phyloP scores from a whole-genome alignment of 2,329 filamentous ascomycete genomes.

The Aotearoamyces nothofagi region DNA sequence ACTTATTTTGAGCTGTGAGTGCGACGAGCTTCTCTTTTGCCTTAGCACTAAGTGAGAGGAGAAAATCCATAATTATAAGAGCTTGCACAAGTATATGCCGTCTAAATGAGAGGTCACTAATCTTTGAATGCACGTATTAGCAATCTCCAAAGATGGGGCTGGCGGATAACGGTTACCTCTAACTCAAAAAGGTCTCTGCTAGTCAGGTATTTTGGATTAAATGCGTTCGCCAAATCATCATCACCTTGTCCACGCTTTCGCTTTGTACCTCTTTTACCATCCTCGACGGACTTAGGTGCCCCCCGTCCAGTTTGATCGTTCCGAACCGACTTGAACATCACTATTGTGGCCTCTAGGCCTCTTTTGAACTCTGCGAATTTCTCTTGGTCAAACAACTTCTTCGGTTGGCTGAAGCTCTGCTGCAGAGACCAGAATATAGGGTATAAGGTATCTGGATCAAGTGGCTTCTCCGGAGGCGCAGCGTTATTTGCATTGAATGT shows the following conservation, averaged over 20 bases:
- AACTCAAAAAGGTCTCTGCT: constrained; percentile 91
- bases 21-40: constrained; percentile 66
- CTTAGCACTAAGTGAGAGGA: constrained; percentile 74
- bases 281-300: constrained; percentile 39
- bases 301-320: constrained; percentile 28
- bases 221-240: constrained; percentile 53
- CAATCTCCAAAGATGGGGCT: too few relatives aligned
- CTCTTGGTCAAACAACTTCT: constrained; percentile 56
- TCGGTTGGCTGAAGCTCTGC: constrained; percentile 80
- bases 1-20: constrained; percentile 49
- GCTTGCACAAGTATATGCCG: constrained; percentile 91
- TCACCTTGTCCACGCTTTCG: constrained; percentile 50
- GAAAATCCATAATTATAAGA: constrained; percentile 85
- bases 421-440: constrained; percentile 91
- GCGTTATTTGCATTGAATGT: constrained; percentile 28
- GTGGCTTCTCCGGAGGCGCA: constrained; percentile 27
- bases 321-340: constrained; percentile 61
- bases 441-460: constrained; percentile 64
- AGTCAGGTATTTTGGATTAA: constrained; percentile 98
- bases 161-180: constrained; percentile 57
- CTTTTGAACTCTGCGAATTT: constrained; percentile 52
- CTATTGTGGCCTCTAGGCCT: constrained; percentile 45
- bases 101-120: constrained; percentile 87
- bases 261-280: constrained; percentile 50
- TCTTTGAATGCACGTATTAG: too few relatives aligned